A percentile compares a stretch with the other conserved stretches of the same genome.
These are phyloP conservation scores for Vicia sativa DNA, from an alignment of 306 rosid species.

Conservation along the genomic window DNA sequence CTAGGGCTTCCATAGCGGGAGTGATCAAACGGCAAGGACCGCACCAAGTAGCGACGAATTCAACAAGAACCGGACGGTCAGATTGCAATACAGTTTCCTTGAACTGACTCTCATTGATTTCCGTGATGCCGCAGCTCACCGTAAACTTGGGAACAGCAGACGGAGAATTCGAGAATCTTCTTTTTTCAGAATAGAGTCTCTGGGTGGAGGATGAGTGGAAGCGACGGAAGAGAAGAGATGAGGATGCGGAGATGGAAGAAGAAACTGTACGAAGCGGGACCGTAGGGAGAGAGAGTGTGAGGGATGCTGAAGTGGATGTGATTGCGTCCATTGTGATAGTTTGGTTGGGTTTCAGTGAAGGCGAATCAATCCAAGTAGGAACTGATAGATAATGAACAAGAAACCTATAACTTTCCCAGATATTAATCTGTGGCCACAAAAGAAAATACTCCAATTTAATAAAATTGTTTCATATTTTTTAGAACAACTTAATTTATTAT, in stretches of 20 bases:
- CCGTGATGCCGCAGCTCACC: slow-evolving; percentile 53
- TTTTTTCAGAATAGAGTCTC: slow-evolving; percentile 20
- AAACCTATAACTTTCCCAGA: not conserved
- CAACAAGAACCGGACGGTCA: slow-evolving; percentile 81
- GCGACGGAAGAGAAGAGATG: slow-evolving; percentile 34
- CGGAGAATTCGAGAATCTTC: slow-evolving; percentile 26
- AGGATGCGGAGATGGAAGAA: slow-evolving; percentile 35
- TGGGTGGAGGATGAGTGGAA: slow-evolving; percentile 23
- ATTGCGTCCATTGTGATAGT: slow-evolving; percentile 32
- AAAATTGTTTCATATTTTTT: too few relatives aligned
- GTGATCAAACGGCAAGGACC: slow-evolving; percentile 90
- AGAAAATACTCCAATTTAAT: too few relatives aligned
- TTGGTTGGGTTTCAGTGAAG: not conserved
- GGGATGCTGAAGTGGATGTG: slow-evolving; percentile 45
- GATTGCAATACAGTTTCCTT: slow-evolving; percentile 59
- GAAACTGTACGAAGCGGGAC: slow-evolving; percentile 43
- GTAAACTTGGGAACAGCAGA: slow-evolving; percentile 46
- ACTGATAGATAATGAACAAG: not conserved
- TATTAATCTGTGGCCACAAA: slow-evolving; percentile 8
- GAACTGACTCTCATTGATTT: slow-evolving; percentile 71
- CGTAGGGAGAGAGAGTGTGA: slow-evolving; percentile 11
- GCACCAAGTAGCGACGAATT: slow-evolving; percentile 89
- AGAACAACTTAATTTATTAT: too few relatives aligned
- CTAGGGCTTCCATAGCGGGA: slow-evolving; percentile 67
- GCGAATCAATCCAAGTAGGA: slow-evolving; percentile 11